Conservation (phyloP, 345 rosid genomes). For the Microthlaspi erraticum region DNA sequence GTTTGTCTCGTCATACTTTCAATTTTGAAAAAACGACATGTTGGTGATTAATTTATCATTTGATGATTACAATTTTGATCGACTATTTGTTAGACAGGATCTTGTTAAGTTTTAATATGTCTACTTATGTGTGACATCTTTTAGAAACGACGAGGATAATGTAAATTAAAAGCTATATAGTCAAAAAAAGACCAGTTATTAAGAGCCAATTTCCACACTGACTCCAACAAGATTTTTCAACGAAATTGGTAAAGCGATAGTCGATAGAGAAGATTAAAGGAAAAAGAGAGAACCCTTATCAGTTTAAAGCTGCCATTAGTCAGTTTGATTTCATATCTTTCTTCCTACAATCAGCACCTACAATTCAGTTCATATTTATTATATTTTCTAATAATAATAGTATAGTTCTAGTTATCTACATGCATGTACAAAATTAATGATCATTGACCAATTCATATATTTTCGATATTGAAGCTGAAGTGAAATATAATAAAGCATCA, state of each 20-base stretch:
- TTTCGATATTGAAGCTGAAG: background rate
- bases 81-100: too few relatives aligned
- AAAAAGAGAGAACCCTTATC: background rate
- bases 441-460: background rate
- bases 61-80: background rate
- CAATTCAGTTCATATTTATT: background rate
- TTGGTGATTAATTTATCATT: background rate
- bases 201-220: conserved; percentile 29
- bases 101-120: too few relatives aligned
- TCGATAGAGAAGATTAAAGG: background rate
- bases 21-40: background rate
- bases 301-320: conserved; percentile 32
- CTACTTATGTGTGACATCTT: too few relatives aligned
- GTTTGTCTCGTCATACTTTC: background rate
- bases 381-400: too few relatives aligned
- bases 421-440: background rate
- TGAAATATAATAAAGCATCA: background rate
- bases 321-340: conserved; percentile 17
- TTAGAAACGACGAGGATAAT: too few relatives aligned
- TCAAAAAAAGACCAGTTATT: conserved; percentile 3
- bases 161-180: conserved; percentile 1
- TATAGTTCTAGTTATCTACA: conserved; percentile 1
- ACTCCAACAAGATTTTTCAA: conserved; percentile 32
- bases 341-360: conserved; percentile 12
- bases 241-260: conserved; percentile 33